Evolutionary conservation across 805 yeast species (phyloP), one percentile per base, ranked within the genome.

Genomic region (Saccharomyces jurei): DNA sequence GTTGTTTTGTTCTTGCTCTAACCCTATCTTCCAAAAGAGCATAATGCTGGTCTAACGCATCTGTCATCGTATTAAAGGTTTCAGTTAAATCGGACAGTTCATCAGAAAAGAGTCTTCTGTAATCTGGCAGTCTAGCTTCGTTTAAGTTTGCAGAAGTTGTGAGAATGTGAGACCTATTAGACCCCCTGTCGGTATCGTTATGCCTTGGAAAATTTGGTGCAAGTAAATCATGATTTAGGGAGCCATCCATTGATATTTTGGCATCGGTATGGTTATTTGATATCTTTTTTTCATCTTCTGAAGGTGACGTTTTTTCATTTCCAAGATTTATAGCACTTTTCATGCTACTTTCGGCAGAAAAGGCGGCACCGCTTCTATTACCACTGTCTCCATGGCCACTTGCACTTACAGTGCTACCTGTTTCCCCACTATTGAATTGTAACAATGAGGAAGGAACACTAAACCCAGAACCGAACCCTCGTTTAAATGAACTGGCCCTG

Each of bases 31-130:
- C 98, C 52, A 92, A 69, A 63, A 86, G 85, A 4, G 85, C 75
- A 63, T 92, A 92, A 67, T 92, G 97, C 56, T 82, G 78, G 56
- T 88, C 89, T 36, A 92, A 76, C 63, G 89, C 96, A 63, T 85
- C 88, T 3, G 95, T 84, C 97, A 92, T 90, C 22, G 85, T 84
- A 63, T 91, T 90, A 70, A 91, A 92, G 0, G 96, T 92, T 41
- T 85, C 91, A 0, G 96, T 84, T 30, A 92, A 74, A 62, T 90
- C 96, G 0, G 92, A 86, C 48, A 92, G 76, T 70, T 92, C 99
- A 73, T 94, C 97, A 47, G 81, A 76, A 63, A 87, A 81, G 28
- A 84, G 61, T 48, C 83, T 73, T 67, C 81, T 59, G 48, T 72
- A 59, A 63, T 71, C 72, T 0, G 84, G 82, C 1, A 80, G 75